These are phyloP conservation scores for Calamus simplicifolius DNA, from an alignment of 176 grass and related monocot genomes.

Conservation along the genomic window DNA sequence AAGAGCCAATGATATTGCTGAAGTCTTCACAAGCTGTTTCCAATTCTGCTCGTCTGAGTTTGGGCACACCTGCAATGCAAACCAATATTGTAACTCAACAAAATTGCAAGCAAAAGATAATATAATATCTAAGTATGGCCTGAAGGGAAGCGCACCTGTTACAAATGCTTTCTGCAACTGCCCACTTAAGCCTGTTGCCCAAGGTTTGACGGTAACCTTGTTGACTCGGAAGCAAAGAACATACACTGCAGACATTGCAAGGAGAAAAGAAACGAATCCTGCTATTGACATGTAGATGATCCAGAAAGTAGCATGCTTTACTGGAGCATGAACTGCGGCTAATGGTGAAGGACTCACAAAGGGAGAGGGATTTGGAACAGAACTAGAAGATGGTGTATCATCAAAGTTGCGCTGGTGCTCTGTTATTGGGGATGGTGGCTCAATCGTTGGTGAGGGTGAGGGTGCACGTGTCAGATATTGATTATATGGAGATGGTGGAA, in stretches of 20 bases:
- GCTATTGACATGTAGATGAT: conserved; percentile 23
- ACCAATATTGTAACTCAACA: conserved; percentile 9
- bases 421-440: conserved; percentile 17
- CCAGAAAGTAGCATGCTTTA: conserved; percentile 20
- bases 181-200: conserved; percentile 86
- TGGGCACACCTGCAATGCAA: conserved; percentile 52
- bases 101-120: background rate
- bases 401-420: conserved; percentile 10
- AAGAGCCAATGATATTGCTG: conserved; percentile 76
- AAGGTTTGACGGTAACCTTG: conserved; percentile 66
- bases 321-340: background rate
- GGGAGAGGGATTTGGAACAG: background rate
- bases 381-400: conserved; percentile 1
- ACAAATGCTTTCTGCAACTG: conserved; percentile 88
- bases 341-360: background rate
- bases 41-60: conserved; percentile 59
- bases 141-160: conserved; percentile 43
- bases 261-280: conserved; percentile 26
- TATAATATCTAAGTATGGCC: background rate
- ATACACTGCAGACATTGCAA: conserved; percentile 34
- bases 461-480: conserved; percentile 10
- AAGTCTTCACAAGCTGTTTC: conserved; percentile 84
- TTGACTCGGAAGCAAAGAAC: conserved; percentile 41
- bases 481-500: conserved; percentile 14
- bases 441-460: conserved; percentile 23